Percentiles rank a stretch among this genome's conserved stretches.
Evolutionary conservation across 305 asterid species (phyloP).

Genomic region (Fraxinus sp.): DNA sequence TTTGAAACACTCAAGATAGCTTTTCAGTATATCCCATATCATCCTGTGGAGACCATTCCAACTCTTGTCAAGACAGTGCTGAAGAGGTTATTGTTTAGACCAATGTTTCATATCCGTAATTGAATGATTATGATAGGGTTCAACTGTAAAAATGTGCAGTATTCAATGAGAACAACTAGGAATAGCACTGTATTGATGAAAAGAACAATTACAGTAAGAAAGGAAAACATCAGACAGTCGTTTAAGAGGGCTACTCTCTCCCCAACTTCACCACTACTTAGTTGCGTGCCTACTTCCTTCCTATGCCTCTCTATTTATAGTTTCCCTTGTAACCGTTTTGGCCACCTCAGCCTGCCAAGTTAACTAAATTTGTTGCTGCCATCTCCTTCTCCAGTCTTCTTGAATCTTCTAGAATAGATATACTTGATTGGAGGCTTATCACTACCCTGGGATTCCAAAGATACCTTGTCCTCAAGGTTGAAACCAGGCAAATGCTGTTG

Average conservation of each 20-base stretch:
- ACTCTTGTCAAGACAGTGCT: background rate
- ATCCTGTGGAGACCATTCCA: background rate
- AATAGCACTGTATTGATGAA: background rate
- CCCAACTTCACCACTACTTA: background rate
- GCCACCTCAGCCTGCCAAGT: background rate
- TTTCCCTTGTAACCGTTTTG: background rate
- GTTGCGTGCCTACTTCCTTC: background rate
- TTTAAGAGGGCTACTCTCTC: background rate
- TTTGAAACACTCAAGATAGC: background rate
- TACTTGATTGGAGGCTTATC: background rate
- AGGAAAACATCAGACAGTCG: background rate
- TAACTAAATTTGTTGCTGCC: background rate
- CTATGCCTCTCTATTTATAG: background rate
- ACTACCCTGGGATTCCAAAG: background rate
- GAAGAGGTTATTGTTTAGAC: background rate
- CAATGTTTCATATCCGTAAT: background rate
- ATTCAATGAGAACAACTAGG: background rate
- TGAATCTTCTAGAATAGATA: background rate
- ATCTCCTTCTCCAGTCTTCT: background rate
- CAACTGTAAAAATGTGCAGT: background rate
- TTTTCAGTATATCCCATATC: background rate
- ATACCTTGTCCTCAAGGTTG: background rate
- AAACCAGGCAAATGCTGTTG: background rate
- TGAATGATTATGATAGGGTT: background rate
- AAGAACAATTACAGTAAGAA: background rate